A percentile compares a stretch with the other conserved stretches of the same genome.
phyloP scores from a whole-genome alignment of 1,139 yeast genomes.

The Petasospora rhodanensis region DNA sequence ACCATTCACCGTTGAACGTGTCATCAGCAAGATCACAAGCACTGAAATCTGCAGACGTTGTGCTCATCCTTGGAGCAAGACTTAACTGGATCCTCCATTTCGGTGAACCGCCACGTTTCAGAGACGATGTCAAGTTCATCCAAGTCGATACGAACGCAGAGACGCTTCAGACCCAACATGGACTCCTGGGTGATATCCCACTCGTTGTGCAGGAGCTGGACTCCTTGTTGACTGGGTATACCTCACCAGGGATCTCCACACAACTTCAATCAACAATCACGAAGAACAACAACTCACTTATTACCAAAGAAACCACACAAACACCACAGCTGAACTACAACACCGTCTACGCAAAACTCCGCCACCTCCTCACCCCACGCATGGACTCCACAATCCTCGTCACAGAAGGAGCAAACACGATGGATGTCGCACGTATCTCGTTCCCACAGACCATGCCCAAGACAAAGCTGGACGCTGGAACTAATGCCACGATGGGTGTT shows the following conservation, averaged over 20 bases:
- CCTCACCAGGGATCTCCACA: slow-evolving; percentile 31
- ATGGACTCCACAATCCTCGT: slow-evolving; percentile 38
- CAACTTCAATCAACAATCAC: slow-evolving; percentile 29
- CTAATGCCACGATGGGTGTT: slow-evolving; percentile 70
- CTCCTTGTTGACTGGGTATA: slow-evolving; percentile 24
- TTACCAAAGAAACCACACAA: slow-evolving; percentile 24
- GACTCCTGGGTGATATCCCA: slow-evolving; percentile 48
- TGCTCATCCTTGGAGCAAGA: slow-evolving; percentile 55
- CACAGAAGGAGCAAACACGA: slow-evolving; percentile 66
- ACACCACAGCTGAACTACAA: slow-evolving; percentile 36
- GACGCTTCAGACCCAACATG: too few relatives aligned
- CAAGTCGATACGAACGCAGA: slow-evolving; percentile 53
- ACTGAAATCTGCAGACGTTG: slow-evolving; percentile 48
- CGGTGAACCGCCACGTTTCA: slow-evolving; percentile 52
- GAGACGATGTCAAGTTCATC: slow-evolving; percentile 39
- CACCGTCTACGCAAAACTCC: slow-evolving; percentile 46
- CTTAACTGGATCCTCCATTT: slow-evolving; percentile 66
- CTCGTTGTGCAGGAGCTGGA: slow-evolving; percentile 37
- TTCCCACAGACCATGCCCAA: slow-evolving; percentile 50
- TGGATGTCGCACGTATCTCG: slow-evolving; percentile 61
- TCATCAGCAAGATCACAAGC: slow-evolving; percentile 59
- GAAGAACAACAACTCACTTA: slow-evolving; percentile 36
- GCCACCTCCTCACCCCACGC: slow-evolving; percentile 32
- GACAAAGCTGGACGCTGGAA: slow-evolving; percentile 60
- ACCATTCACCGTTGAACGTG: slow-evolving; percentile 40